These are phyloP conservation scores for Candida montana DNA, from an alignment of 805 yeast species.

Conservation along the genomic window DNA sequence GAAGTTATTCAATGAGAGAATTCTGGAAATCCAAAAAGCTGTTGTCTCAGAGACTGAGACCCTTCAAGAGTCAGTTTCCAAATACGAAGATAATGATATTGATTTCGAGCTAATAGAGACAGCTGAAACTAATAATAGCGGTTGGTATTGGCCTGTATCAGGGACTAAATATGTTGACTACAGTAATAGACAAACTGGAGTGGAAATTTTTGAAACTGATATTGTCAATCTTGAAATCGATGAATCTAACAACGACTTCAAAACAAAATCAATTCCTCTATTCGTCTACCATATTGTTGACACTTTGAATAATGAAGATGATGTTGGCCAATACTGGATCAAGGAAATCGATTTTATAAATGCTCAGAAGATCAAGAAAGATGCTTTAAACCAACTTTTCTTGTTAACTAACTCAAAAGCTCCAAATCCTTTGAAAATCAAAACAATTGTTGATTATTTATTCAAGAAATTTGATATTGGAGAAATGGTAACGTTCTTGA, in stretches of 20 bases:
- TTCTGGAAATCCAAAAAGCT: slow-evolving; percentile 6
- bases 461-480: slow-evolving; percentile 8
- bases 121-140: slow-evolving; percentile 2
- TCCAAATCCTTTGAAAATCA: neutral
- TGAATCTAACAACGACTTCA: slow-evolving; percentile 5
- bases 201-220: slow-evolving; percentile 21
- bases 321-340: slow-evolving; percentile 10
- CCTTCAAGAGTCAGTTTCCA: neutral
- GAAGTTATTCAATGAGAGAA: slow-evolving; percentile 9
- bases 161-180: slow-evolving; percentile 12
- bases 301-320: slow-evolving; percentile 8
- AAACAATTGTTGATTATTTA: slow-evolving; percentile 6
- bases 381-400: neutral
- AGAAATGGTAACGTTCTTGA: slow-evolving; percentile 36
- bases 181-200: neutral
- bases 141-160: slow-evolving; percentile 25
- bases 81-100: slow-evolving; percentile 5
- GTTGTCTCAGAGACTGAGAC: slow-evolving; percentile 3
- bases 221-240: slow-evolving; percentile 15
- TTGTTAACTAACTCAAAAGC: neutral
- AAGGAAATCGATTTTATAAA: slow-evolving; percentile 14
- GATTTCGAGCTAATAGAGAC: slow-evolving; percentile 10
- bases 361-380: slow-evolving; percentile 16
- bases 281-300: slow-evolving; percentile 11
- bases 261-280: slow-evolving; percentile 17